Evolutionary conservation across 2,329 filamentous ascomycete genomes (phyloP).

Genomic region (Ophidiomyces ophidiicola): DNA sequence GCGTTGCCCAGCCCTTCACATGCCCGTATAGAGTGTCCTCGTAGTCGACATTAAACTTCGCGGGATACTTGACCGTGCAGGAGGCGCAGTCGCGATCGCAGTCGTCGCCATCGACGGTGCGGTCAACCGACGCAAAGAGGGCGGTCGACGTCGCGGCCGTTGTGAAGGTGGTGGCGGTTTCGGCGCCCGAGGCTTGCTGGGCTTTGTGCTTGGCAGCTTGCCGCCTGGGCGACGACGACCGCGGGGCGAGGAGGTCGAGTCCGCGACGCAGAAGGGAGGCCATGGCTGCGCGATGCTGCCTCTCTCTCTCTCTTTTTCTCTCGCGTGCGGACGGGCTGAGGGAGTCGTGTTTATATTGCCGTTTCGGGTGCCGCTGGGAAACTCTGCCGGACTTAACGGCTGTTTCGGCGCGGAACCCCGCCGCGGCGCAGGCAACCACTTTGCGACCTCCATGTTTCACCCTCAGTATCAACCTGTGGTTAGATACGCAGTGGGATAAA

Average conservation of each 20-base stretch:
- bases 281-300: too few relatives aligned
- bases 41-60: slow-evolving; percentile 59
- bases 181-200: slow-evolving; percentile 22
- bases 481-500: too few relatives aligned
- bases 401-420: too few relatives aligned
- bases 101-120: slow-evolving; percentile 72
- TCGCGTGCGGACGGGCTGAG: too few relatives aligned
- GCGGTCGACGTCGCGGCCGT: slow-evolving; percentile 37
- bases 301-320: too few relatives aligned
- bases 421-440: too few relatives aligned
- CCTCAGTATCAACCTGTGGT: too few relatives aligned
- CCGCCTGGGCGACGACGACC: slow-evolving; percentile 5
- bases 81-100: slow-evolving; percentile 76
- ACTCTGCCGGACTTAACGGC: too few relatives aligned
- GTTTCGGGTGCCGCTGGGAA: too few relatives aligned
- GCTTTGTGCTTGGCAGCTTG: neutral
- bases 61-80: slow-evolving; percentile 69
- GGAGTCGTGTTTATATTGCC: too few relatives aligned
- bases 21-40: slow-evolving; percentile 70
- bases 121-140: slow-evolving; percentile 64
- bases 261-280: slow-evolving; percentile 10
- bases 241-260: slow-evolving; percentile 8
- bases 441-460: too few relatives aligned
- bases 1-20: slow-evolving; percentile 77
- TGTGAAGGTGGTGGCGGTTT: slow-evolving; percentile 38